Conservation (phyloP, 2,329 filamentous ascomycete genomes). For the Tolypocladium tundrense region DNA sequence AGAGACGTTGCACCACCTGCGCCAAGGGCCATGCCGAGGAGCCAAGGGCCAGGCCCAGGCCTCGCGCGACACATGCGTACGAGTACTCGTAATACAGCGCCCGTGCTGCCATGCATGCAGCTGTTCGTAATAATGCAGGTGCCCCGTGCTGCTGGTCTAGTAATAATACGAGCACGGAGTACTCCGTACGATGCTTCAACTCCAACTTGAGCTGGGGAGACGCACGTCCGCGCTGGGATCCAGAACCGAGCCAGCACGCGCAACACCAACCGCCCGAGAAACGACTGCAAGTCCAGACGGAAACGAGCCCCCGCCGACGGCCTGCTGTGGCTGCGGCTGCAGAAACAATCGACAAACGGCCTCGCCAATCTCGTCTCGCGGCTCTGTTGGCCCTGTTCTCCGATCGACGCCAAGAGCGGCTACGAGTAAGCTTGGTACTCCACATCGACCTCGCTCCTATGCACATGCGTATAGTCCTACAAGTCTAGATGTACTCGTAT, state of each 20-base stretch:
- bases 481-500: neutral
- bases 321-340: neutral
- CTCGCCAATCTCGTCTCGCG: neutral
- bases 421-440: neutral
- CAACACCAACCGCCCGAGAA: neutral
- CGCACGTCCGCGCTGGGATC: neutral
- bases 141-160: neutral
- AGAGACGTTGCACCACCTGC: no score
- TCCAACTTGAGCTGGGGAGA: neutral
- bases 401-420: neutral
- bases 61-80: no score
- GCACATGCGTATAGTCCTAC: neutral
- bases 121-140: neutral
- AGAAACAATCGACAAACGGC: neutral
- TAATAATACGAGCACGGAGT: no score
- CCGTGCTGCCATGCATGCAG: neutral
- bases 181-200: neutral
- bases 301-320: neutral
- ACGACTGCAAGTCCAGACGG: neutral
- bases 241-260: neutral
- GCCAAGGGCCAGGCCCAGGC: no score
- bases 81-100: neutral
- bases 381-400: neutral
- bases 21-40: no score
- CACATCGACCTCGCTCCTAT: neutral